A percentile compares a stretch with the other conserved stretches of the same genome.
Evolutionary conservation across 768 basidiomycete genomes (phyloP).

Genomic region (Leccinum variicolor): DNA sequence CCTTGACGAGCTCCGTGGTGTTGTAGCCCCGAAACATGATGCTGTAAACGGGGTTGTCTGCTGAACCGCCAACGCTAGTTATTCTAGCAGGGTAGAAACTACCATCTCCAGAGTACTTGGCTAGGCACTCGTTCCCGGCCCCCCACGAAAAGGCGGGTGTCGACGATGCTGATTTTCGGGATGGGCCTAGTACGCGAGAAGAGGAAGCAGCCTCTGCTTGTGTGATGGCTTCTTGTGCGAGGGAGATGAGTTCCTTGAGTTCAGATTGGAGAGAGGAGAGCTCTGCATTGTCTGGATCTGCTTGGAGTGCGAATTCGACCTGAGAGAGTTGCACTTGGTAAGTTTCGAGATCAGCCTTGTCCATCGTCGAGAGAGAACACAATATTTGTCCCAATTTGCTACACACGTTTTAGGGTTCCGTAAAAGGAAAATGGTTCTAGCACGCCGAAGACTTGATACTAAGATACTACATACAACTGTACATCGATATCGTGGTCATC

Average conservation of each 20-base stretch:
- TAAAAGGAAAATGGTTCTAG: conserved; percentile 14
- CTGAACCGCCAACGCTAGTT: conserved; percentile 76
- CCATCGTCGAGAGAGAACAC: conserved; percentile 15
- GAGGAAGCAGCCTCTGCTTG: conserved; percentile 65
- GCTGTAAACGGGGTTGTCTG: conserved; percentile 81
- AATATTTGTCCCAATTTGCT: not conserved
- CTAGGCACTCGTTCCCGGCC: conserved; percentile 83
- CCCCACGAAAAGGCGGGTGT: conserved; percentile 59
- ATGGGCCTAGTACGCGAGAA: conserved; percentile 51
- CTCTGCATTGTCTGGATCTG: conserved; percentile 73
- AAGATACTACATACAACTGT: not conserved
- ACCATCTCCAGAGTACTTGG: conserved; percentile 82
- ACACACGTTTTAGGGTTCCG: conserved; percentile 12
- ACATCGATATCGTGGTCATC: not conserved
- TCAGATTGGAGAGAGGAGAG: conserved; percentile 72
- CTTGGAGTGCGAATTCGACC: conserved; percentile 73
- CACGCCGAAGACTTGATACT: not conserved
- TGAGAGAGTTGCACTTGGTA: conserved; percentile 90
- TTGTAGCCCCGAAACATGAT: conserved; percentile 92
- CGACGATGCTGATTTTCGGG: conserved; percentile 51
- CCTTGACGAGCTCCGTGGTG: conserved; percentile 81
- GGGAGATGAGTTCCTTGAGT: conserved; percentile 77
- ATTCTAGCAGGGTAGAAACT: conserved; percentile 88
- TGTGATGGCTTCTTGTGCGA: conserved; percentile 69
- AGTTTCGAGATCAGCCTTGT: conserved; percentile 79